Evolutionary conservation across 768 basidiomycete species (phyloP).

Genomic region (Cystofilobasidium macerans): DNA sequence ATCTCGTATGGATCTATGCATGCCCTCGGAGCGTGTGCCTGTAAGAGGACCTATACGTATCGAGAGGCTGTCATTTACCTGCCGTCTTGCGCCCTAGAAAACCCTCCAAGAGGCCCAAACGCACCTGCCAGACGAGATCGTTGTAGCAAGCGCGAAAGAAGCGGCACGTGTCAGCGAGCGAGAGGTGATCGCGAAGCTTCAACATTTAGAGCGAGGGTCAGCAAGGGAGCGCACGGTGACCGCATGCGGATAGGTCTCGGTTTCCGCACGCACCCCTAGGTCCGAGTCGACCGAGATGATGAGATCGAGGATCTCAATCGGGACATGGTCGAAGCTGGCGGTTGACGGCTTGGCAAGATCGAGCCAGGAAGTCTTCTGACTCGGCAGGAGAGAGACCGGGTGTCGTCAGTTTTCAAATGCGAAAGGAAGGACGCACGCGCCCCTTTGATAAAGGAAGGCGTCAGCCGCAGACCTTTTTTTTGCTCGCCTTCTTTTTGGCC

Average conservation of each 20-base stretch:
- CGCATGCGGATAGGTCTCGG: no score
- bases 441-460: no score
- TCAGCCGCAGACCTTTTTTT: no score
- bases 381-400: no score
- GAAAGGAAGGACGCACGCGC: no score
- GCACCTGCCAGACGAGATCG: slow-evolving; percentile 1
- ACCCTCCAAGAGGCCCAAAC: no score
- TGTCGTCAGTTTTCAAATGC: no score
- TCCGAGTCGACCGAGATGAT: not conserved
- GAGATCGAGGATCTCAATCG: not conserved
- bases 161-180: slow-evolving; percentile 1
- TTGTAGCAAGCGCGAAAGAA: slow-evolving; percentile 1
- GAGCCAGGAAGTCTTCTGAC: not conserved
- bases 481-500: no score
- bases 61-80: not conserved
- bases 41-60: not conserved
- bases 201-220: not conserved
- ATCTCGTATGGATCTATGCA: no score
- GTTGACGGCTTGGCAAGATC: not conserved
- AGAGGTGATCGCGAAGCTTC: slow-evolving; percentile 9
- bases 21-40: not conserved
- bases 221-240: no score
- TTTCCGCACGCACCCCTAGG: not conserved
- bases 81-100: not conserved
- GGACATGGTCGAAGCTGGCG: not conserved